Evolutionary conservation across 1,284 basidiomycete species (phyloP), one percentile per base, ranked within the genome.

Genomic region (Tilletia indica): DNA sequence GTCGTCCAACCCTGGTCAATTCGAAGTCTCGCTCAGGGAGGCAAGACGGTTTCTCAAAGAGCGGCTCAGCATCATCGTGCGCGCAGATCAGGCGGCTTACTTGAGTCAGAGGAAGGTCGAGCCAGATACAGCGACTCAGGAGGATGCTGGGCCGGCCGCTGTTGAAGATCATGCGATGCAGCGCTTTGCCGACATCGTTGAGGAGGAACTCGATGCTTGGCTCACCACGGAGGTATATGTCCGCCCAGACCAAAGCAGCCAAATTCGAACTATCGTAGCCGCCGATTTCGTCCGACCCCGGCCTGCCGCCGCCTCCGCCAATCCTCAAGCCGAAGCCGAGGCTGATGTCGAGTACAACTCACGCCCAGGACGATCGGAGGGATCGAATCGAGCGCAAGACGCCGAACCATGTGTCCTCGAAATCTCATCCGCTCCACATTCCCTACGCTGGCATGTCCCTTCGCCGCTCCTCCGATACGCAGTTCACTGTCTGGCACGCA

Each of bases 401-500:
- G 6, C 42, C 71, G n/a, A n/a, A 63, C 9, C 69, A 71, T 36
- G 74, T 70, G n/a, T 70, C 31, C 49, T 78, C 3, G 77, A 82
- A 67, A 73, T 82, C 31, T 76, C 76, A n/a, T 69, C 76, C 1
- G 72, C 76, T 6, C 78, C 80, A 3, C 78, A 82, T 45, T 73
- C 73, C 21, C 64, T 83, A 5, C 76, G 80, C 1, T 82, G 80
- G 79, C 61, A 73, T 4, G 68, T 80, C 8, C 74, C 73, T 19
- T 78, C 81, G 70, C 74, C 79, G 1, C 78, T 77, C 63, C 63
- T 78, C 1, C 72, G 82, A 0, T 63, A 82, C 0, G 70, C 79
- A 0, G 76, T 83, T 5, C 82, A 83, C 47, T 83, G 82, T 64
- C 69, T 82, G 0, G 80, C 82, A 2, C 71, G 82, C 3, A 73